phyloP scores from a whole-genome alignment of 345 rosid species.

The Lumnitzera littorea region DNA sequence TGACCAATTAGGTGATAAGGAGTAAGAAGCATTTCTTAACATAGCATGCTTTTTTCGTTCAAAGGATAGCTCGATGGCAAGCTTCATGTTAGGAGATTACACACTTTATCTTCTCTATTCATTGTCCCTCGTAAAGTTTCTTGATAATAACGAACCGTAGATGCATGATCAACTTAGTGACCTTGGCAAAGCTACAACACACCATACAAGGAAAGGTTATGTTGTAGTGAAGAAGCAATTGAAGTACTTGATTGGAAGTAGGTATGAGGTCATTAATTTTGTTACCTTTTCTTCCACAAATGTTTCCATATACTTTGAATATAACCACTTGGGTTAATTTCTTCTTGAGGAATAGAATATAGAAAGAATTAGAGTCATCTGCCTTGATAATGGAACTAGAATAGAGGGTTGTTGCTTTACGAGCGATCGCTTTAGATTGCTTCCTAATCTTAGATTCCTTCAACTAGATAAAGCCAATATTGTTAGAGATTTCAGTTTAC shows the following conservation, averaged over 20 bases:
- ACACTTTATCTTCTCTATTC: neutral
- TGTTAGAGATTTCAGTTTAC: neutral
- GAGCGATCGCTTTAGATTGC: neutral
- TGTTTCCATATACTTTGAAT: no score
- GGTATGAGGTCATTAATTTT: neutral
- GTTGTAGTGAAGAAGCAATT: neutral
- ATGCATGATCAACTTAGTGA: constrained; percentile 10
- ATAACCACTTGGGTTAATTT: neutral
- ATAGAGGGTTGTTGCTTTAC: neutral
- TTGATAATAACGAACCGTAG: neutral
- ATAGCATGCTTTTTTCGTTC: constrained; percentile 1
- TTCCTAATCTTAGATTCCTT: neutral
- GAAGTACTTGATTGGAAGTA: neutral
- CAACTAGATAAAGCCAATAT: neutral
- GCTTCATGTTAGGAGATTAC: neutral
- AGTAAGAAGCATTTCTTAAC: neutral
- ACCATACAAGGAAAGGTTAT: neutral
- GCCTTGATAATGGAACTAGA: neutral
- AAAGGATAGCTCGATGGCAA: no score
- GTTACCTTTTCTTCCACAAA: no score
- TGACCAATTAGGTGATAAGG: no score
- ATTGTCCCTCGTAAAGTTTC: constrained; percentile 3
- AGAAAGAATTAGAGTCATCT: constrained; percentile 1
- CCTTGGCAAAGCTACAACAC: neutral
- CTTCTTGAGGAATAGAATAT: neutral